Evolutionary conservation across 495 filamentous ascomycete species (phyloP).

Genomic region (Penicillium egyptiacum): DNA sequence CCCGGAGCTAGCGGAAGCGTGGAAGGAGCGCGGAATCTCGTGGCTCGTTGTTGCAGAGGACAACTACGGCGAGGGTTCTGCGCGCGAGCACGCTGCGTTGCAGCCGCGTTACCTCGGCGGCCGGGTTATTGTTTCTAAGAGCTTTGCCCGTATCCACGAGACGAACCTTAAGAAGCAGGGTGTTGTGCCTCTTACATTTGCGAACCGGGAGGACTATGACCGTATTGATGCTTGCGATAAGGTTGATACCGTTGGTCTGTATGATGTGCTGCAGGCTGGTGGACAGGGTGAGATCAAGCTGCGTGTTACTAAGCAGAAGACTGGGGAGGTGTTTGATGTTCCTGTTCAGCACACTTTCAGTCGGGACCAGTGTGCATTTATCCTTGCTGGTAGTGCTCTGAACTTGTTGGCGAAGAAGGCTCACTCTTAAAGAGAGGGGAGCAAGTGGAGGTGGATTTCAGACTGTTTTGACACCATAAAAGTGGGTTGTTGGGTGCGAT

Average conservation of each 20-base stretch:
- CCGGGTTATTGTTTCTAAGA: slow-evolving; percentile 82
- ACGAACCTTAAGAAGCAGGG: slow-evolving; percentile 99
- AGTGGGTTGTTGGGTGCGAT: slow-evolving; percentile 18
- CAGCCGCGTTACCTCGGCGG: slow-evolving; percentile 93
- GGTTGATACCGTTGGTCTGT: slow-evolving; percentile 76
- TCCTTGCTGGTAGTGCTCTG: slow-evolving; percentile 90
- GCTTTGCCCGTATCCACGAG: slow-evolving; percentile 96
- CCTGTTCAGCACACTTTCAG: slow-evolving; percentile 69
- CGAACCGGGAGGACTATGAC: slow-evolving; percentile 83
- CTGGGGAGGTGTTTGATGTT: slow-evolving; percentile 57
- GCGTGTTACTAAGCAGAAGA: slow-evolving; percentile 59
- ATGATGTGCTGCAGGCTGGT: slow-evolving; percentile 73
- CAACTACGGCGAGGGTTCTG: slow-evolving; percentile 97
- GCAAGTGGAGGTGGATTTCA: background rate
- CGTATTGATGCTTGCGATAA: slow-evolving; percentile 75
- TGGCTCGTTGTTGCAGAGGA: slow-evolving; percentile 97
- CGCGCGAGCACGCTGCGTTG: slow-evolving; percentile 93
- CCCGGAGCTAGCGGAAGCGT: slow-evolving; percentile 79
- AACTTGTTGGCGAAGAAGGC: slow-evolving; percentile 73
- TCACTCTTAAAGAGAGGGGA: slow-evolving; percentile 8
- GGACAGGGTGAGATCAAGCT: slow-evolving; percentile 78
- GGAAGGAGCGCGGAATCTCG: slow-evolving; percentile 64
- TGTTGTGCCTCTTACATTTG: slow-evolving; percentile 89
- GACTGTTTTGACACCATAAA: slow-evolving; percentile 17
- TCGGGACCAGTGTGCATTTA: slow-evolving; percentile 83